phyloP scores from a whole-genome alignment of 2,329 filamentous ascomycete genomes.

The Aureobasidium leucospermi region DNA sequence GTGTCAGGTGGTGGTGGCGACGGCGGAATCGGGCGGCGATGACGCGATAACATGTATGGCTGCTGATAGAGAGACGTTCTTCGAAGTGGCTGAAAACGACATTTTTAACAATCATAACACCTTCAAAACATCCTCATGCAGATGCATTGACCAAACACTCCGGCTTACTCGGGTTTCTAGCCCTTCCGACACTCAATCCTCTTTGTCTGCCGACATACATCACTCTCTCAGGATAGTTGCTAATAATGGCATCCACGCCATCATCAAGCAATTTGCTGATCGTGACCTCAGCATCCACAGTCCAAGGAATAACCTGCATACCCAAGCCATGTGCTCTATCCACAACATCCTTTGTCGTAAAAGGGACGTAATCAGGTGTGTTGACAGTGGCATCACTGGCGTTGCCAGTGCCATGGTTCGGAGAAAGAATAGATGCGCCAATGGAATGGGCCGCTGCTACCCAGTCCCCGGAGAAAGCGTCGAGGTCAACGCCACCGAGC shows the following conservation, averaged over 20 bases:
- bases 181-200: slow-evolving; percentile 1
- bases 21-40: no score
- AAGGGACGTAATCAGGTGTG: background rate
- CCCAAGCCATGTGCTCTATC: background rate
- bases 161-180: background rate
- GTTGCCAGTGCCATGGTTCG: background rate
- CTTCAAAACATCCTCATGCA: background rate
- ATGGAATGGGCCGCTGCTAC: background rate
- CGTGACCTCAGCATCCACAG: background rate
- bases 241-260: background rate
- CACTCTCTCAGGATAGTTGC: slow-evolving; percentile 4
- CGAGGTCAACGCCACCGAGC: background rate
- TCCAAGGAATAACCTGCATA: background rate
- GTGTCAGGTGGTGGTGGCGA: no score
- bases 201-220: slow-evolving; percentile 1
- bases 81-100: no score
- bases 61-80: no score
- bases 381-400: background rate
- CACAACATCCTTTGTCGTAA: background rate
- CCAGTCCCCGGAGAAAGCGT: background rate
- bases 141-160: background rate
- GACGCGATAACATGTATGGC: no score
- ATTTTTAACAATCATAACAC: no score
- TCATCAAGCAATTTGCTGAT: background rate
- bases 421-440: background rate